Base-by-base conservation (phyloP, 306 rosid species). In the Cajanus cajan region DNA sequence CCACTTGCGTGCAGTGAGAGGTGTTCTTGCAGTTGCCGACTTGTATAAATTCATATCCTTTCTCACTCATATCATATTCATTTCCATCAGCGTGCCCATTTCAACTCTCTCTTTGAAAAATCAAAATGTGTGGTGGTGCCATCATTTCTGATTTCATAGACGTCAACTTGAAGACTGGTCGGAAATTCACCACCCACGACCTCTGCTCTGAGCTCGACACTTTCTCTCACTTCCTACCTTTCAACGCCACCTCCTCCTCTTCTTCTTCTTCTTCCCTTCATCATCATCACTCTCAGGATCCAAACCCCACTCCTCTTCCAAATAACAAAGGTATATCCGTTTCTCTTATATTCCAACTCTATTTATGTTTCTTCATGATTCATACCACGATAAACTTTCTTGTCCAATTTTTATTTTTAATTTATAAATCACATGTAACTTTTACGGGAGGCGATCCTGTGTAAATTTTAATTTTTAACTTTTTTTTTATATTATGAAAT, bases 101-200 rank as follows among this genome's bases (percentile, higher is more conserved):
- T n/a, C n/a, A n/a, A n/a, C 4, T 55, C 65, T 57, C 36, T 22
- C n/a, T 12, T 28, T 28, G 31, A 3, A 28, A 3, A 0, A 2
- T 15, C 34, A 71, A 71, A 62, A 94, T 94, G 98, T 94, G 98
- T 63, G 97, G 98, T 0, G 98, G 97, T 39, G 92, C 98, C 47
- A 92, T 94, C 64, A 92, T 92, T 57, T 92, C 98, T 5, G 94
- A 83, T 78, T 87, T 70, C 81, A 65, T 78, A 36, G 89, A 82
- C 59, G 78, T 71, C 4, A 13, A 24, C 11, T 22, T 24, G 36
- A 92, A 85, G 82, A 87, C 84, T 21, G 52, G 73, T 80, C 83
- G 91, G 76, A 86, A 74, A 2, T 8, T 75, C 13, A 76, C 80
- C 25, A 37, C 77, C 4, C 71, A 77, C 16, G 83, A 86, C 39